Base-by-base conservation (phyloP, 1,284 basidiomycete genomes). In the Pulveroboletus sp. region DNA sequence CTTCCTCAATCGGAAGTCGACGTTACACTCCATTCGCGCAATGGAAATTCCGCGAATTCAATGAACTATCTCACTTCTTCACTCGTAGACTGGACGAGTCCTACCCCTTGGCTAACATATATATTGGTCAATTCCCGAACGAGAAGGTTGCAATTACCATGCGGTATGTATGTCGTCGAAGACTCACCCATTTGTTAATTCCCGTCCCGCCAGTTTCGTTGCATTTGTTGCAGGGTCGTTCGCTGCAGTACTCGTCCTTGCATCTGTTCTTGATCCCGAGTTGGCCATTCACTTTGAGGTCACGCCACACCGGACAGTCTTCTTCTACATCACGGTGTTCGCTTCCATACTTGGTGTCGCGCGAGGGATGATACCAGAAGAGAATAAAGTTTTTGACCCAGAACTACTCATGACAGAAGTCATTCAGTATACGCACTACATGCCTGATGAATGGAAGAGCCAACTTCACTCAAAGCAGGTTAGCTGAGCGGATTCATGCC, bases 21-120 rank as follows among this genome's bases (percentile, higher is more conserved):
- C 86, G 92, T 61, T 99, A 98, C 69, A 99, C 96, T 0, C 90
- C 89, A 2, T 95, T 92, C 62, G 96, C 96, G 0, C 88, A 92
- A 62, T 99, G 97, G 97, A 98, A 98, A 71, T 99, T 99, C 69
- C 84, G 97, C 59, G 97, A 99, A 72, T 99, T 98, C 79, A 99
- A 99, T 72, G 96, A 99, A 71, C 80, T 99, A 6, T 92, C 94
- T 0, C 96, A 99, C 73, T 78, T 96, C 33, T 99, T 99, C 72
- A 82, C 86, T 39, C 81, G 93, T 43, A 81, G 96, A 51, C 80
- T 98, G 49, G 87, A 95, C 63, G 86, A 92, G 65, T 94, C 92
- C 58, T 95, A 96, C 65, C 92, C 91, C 0, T 77, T 87, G 12
- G 93, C 97, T 17, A 95, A 90, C 72, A 90, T 94, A 80, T 99